Conservation (phyloP, 208 protist species). For the Leishmania arabica region DNA sequence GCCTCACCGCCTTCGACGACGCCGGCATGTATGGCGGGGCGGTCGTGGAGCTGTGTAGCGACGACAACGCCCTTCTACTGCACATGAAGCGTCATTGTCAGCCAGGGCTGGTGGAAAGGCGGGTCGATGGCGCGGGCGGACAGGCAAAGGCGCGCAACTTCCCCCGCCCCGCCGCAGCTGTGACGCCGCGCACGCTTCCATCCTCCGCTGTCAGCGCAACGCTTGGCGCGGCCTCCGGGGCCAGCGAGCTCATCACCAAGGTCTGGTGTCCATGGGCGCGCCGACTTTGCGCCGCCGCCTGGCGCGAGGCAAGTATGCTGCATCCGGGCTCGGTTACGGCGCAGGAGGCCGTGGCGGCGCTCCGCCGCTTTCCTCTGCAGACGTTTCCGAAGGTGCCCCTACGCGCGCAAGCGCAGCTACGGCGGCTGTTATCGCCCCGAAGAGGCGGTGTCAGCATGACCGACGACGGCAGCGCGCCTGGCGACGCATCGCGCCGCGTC, state of each 20-base stretch:
- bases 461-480: background rate
- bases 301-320: background rate
- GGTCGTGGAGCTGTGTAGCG: slow-evolving; percentile 28
- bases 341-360: slow-evolving; percentile 7
- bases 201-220: background rate
- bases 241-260: slow-evolving; percentile 14
- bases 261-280: slow-evolving; percentile 24
- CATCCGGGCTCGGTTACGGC: background rate
- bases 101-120: background rate
- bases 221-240: slow-evolving; percentile 5
- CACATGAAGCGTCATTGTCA: slow-evolving; percentile 22
- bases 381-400: background rate
- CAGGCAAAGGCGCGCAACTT: background rate
- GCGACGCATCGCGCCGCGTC: background rate
- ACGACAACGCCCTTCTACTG: slow-evolving; percentile 1
- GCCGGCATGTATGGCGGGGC: slow-evolving; percentile 35
- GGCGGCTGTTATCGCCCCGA: background rate
- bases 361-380: slow-evolving; percentile 1
- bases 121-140: background rate
- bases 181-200: background rate
- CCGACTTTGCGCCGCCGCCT: slow-evolving; percentile 9
- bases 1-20: slow-evolving; percentile 33
- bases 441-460: background rate
- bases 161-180: background rate
- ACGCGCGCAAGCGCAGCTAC: slow-evolving; percentile 2